Base-by-base conservation (phyloP, 2,329 filamentous ascomycete species). In the Pyrenophora teres region DNA sequence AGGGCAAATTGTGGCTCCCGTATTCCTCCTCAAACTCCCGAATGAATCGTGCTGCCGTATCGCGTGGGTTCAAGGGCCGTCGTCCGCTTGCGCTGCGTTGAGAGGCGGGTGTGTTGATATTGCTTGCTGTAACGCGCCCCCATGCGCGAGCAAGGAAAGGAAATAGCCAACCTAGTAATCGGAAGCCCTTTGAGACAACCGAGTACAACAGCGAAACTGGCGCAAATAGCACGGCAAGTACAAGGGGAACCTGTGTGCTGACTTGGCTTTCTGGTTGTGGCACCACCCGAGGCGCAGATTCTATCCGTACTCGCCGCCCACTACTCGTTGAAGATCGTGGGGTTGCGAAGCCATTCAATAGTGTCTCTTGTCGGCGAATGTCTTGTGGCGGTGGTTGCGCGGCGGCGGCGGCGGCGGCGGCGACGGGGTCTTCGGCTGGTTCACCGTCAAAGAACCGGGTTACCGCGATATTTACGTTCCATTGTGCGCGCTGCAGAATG, bases 401-500 rank as follows among this genome's bases (percentile, higher is more conserved):
- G n/a, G 81, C 77, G 43, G 87, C 81, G 51, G 81, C 77, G 43
- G 87, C 81, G 51, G 89, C 89, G 50, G 88, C 88, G 51, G 89
- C 88, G 15, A 93, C 78, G 10, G 85, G 88, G 71, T 74, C 71
- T 51, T 96, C 90, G 41, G 91, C 84, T 3, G 88, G 88, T 76
- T 97, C 94, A 63, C 94, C 94, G 68, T 99, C 94, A 72, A 97
- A 99, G 83, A 97, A 97, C 70, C 95, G 95, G 60, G 94, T 86
- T 59, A 99, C 93, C 51, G 94, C 93, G 65, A 97, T 96, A 80
- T 93, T 89, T 0, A 96, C 89, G 70, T 97, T 99, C 94, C 94
- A 99, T 80, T 97, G 88, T 50, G 92, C 96, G 56, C 92, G 82
- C 62, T 87, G 84, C 2, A 99, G 80, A 4, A 99, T 74, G 1